A percentile compares a stretch with the other conserved stretches of the same genome.
Evolutionary conservation across 2,329 filamentous ascomycete species (phyloP).

Genomic region (Elsinoe australis): DNA sequence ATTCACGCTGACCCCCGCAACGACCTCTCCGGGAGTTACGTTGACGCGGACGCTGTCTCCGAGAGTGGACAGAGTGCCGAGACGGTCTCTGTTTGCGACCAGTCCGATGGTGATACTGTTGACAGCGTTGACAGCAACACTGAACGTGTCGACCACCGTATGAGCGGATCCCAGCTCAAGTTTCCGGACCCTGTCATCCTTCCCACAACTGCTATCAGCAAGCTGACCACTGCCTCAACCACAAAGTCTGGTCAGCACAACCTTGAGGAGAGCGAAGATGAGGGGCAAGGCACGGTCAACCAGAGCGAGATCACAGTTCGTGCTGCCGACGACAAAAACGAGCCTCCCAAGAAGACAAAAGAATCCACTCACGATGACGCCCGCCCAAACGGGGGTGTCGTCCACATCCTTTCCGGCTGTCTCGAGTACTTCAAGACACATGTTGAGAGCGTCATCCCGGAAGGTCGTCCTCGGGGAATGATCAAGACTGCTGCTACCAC

Average conservation of each 20-base stretch:
- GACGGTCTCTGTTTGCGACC: conserved; percentile 7
- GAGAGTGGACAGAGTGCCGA: conserved; percentile 13
- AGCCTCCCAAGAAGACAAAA: neutral
- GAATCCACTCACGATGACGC: neutral
- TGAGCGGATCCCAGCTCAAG: neutral
- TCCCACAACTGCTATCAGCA: neutral
- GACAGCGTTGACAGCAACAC: neutral
- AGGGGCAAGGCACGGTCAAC: neutral
- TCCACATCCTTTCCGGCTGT: too few species aligned
- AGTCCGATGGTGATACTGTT: conserved; percentile 14
- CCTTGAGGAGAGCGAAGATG: neutral
- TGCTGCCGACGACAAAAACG: neutral
- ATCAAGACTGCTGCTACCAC: too few species aligned
- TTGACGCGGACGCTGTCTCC: conserved; percentile 7
- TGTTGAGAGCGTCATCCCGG: too few species aligned
- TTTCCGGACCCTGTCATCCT: conserved; percentile 2
- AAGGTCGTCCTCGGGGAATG: too few species aligned
- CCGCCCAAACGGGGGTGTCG: too few species aligned
- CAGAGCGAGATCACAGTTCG: conserved; percentile 6
- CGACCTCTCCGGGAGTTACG: conserved; percentile 1
- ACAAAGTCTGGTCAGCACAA: too few species aligned
- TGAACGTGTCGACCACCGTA: neutral
- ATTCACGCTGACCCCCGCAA: conserved; percentile 1
- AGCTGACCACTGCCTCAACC: neutral
- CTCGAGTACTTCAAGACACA: neutral